phyloP scores from a whole-genome alignment of 257 asterid genomes.

The Solanum rostratum region DNA sequence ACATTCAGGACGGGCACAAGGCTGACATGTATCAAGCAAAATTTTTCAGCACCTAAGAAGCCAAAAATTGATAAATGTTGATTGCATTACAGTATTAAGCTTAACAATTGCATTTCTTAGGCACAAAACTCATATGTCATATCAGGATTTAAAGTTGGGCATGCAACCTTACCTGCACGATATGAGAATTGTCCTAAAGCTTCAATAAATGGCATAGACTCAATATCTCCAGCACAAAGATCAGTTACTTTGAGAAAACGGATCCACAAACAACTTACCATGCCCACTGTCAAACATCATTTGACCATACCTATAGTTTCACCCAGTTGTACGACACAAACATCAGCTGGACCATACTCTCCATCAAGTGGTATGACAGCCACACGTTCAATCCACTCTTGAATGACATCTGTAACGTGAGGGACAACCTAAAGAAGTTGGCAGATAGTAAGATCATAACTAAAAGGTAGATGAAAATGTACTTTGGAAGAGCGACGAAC shows the following conservation, averaged over 20 bases:
- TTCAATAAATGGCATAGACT: conserved; percentile 74
- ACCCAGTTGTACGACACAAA: conserved; percentile 75
- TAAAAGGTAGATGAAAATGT: background rate
- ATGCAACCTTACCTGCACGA: conserved; percentile 48
- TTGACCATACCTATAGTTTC: conserved; percentile 59
- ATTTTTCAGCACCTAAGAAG: conserved; percentile 56
- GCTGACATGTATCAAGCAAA: conserved; percentile 77
- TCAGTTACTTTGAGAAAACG: background rate
- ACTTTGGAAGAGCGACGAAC: conserved; percentile 15
- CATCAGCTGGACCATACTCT: conserved; percentile 74
- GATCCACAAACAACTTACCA: background rate
- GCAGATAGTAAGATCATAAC: conserved; percentile 3
- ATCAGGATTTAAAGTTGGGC: background rate
- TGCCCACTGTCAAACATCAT: background rate
- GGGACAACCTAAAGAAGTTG: conserved; percentile 53
- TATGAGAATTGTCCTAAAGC: conserved; percentile 80
- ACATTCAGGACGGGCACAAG: conserved; percentile 69
- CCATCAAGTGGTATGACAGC: conserved; percentile 68
- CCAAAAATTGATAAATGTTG: background rate
- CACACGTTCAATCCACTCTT: conserved; percentile 76
- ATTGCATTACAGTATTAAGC: background rate
- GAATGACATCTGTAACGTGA: conserved; percentile 77
- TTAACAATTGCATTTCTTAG: background rate
- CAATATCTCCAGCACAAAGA: conserved; percentile 56
- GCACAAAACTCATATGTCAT: background rate